A percentile compares a stretch with the other conserved stretches of the same genome.
phyloP scores from a whole-genome alignment of 257 asterid species.

The Coffea eugenioides region DNA sequence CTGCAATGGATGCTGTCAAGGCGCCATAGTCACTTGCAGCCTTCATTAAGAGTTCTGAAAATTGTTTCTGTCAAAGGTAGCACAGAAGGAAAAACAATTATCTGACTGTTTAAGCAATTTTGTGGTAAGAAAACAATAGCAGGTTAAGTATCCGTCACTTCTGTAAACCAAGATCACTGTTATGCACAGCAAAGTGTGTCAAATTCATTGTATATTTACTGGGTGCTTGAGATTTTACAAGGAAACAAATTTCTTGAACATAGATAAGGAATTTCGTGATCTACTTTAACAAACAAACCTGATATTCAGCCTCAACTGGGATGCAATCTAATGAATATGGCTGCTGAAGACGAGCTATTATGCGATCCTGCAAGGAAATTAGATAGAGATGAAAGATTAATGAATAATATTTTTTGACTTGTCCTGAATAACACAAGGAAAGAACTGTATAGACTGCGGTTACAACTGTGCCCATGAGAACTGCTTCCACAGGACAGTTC shows the following conservation, averaged over 20 bases:
- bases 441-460: not conserved
- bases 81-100: not conserved
- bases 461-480: not conserved
- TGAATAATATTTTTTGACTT: not conserved
- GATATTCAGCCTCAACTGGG: slow-evolving; percentile 98
- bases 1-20: slow-evolving; percentile 87
- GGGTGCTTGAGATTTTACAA: not conserved
- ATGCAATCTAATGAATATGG: slow-evolving; percentile 98
- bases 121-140: not conserved
- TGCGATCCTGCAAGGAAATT: slow-evolving; percentile 64
- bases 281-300: slow-evolving; percentile 43
- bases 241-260: not conserved
- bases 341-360: slow-evolving; percentile 97
- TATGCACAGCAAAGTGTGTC: not conserved
- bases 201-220: not conserved
- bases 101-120: not conserved
- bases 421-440: not conserved
- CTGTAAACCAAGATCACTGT: not conserved
- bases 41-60: slow-evolving; percentile 89
- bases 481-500: not conserved
- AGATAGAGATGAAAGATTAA: slow-evolving; percentile 4
- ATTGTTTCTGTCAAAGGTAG: slow-evolving; percentile 71
- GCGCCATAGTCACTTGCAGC: slow-evolving; percentile 98
- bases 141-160: not conserved
- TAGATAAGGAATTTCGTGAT: not conserved